Evolutionary conservation across 177 flowering plant genomes (phyloP).

Genomic region (Vitis hybrid): DNA sequence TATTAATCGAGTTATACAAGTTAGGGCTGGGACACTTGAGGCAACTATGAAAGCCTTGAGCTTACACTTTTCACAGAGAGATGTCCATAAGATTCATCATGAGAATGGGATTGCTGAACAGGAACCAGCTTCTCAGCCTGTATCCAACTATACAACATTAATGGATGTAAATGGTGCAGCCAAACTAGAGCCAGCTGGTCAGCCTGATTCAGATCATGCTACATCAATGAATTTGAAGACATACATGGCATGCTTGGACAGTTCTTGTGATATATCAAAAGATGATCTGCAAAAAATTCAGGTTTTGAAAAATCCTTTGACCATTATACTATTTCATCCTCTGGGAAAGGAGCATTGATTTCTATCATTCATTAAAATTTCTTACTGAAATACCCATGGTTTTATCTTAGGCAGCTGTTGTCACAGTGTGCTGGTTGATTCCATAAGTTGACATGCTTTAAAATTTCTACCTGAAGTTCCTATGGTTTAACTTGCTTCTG

Average conservation of each 20-base stretch:
- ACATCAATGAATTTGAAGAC: conserved; percentile 33
- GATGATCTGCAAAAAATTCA: conserved; percentile 64
- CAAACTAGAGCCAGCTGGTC: conserved; percentile 22
- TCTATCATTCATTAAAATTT: no score
- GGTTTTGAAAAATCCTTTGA: conserved; percentile 35
- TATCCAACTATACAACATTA: conserved; percentile 1
- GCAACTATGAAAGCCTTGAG: conserved; percentile 73
- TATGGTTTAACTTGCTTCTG: no score
- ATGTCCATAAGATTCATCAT: conserved; percentile 19
- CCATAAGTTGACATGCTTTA: no score
- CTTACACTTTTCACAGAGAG: conserved; percentile 37
- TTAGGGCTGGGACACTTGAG: conserved; percentile 84
- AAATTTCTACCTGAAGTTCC: no score
- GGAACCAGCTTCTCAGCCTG: conserved; percentile 14
- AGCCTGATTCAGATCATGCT: conserved; percentile 19
- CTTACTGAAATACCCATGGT: not conserved
- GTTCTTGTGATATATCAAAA: conserved; percentile 29
- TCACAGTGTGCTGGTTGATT: no score
- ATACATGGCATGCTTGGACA: conserved; percentile 21
- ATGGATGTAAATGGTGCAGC: conserved; percentile 28
- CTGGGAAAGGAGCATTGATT: not conserved
- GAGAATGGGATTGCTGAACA: conserved; percentile 46
- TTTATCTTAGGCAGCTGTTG: not conserved
- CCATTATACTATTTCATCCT: not conserved
- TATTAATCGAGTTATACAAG: conserved; percentile 89